phyloP scores from a whole-genome alignment of 1,139 yeast genomes.

The Pichia sp. region DNA sequence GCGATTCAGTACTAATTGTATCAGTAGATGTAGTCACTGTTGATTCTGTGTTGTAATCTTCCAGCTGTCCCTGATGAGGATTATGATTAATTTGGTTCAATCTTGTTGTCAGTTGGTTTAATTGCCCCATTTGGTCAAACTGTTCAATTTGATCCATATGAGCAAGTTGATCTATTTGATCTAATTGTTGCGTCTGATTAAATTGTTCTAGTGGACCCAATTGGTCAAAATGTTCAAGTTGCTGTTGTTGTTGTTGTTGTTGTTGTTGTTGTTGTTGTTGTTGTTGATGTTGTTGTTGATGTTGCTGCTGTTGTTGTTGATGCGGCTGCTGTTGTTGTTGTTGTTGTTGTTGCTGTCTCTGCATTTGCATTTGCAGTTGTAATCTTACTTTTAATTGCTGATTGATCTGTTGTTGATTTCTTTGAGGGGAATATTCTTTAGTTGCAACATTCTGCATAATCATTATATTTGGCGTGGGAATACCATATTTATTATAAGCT shows the following conservation, averaged over 20 bases:
- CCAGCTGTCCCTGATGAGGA: too few relatives aligned
- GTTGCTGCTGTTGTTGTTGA: too few relatives aligned
- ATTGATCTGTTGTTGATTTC: not conserved
- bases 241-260: constrained; percentile 13
- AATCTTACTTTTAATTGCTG: not conserved
- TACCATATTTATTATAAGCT: too few relatives aligned
- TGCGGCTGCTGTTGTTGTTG: not conserved
- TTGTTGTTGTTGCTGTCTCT: constrained; percentile 11
- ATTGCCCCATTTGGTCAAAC: too few relatives aligned
- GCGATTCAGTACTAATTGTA: not conserved
- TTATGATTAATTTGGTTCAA: too few relatives aligned
- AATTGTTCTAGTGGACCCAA: constrained; percentile 3
- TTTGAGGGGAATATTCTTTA: not conserved
- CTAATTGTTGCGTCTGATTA: not conserved
- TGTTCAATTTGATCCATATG: not conserved
- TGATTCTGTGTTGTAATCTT: too few relatives aligned
- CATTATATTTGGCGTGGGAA: not conserved
- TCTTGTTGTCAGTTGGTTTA: too few relatives aligned
- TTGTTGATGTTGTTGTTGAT: not conserved
- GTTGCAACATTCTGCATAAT: not conserved
- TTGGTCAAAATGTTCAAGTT: constrained; percentile 13
- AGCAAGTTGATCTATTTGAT: not conserved
- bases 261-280: constrained; percentile 9
- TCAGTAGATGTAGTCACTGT: not conserved
- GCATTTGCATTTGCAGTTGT: constrained; percentile 5